A percentile compares a stretch with the other conserved stretches of the same genome.
These are phyloP conservation scores for Phaeotremella fagi DNA, from an alignment of 768 basidiomycete genomes.

Conservation along the genomic window DNA sequence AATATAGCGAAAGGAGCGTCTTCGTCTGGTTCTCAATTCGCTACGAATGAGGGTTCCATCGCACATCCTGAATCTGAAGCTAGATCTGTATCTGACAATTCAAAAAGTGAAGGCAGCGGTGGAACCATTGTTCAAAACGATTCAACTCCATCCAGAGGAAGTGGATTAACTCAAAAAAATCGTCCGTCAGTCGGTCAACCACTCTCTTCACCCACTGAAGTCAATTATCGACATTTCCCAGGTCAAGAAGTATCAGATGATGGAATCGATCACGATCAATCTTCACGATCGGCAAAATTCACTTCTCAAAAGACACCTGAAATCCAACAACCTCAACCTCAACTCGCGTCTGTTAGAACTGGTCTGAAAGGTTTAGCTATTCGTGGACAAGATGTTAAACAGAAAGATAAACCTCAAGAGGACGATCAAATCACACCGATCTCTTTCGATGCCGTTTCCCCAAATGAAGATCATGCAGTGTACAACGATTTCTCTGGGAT, in stretches of 20 bases:
- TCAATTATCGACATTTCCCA: slow-evolving; percentile 29
- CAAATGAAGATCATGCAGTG: slow-evolving; percentile 20
- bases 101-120: background rate
- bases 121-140: slow-evolving; percentile 10
- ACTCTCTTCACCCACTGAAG: slow-evolving; percentile 5
- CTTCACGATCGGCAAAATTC: background rate
- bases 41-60: too few relatives aligned
- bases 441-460: slow-evolving; percentile 11
- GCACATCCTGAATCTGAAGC: too few relatives aligned
- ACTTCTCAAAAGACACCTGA: background rate
- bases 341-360: background rate
- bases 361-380: slow-evolving; percentile 14
- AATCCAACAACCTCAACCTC: slow-evolving; percentile 18
- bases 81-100: too few relatives aligned
- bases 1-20: too few relatives aligned
- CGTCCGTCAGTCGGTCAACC: slow-evolving; percentile 35
- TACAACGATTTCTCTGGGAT: slow-evolving; percentile 36
- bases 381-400: too few relatives aligned
- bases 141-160: slow-evolving; percentile 23
- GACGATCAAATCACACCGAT: background rate
- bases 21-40: too few relatives aligned
- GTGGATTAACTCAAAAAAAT: slow-evolving; percentile 26
- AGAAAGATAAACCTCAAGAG: too few relatives aligned
- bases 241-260: slow-evolving; percentile 4
- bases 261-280: slow-evolving; percentile 10